Conservation (phyloP, 805 yeast genomes). For the Yarrowia sp. region DNA sequence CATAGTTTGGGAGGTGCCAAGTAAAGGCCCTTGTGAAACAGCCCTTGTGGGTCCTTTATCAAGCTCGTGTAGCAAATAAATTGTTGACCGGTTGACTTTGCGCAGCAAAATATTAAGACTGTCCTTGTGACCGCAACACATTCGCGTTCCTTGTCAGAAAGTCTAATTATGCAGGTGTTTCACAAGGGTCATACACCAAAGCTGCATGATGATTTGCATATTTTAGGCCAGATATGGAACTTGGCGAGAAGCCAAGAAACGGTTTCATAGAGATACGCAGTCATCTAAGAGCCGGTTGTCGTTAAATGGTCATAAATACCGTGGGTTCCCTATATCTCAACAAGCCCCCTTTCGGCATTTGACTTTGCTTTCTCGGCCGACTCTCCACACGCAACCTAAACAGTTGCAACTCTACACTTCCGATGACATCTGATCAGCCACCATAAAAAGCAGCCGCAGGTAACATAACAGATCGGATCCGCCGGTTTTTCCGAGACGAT, state of each 20-base stretch:
- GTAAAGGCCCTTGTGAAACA: too few species aligned
- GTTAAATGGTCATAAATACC: too few species aligned
- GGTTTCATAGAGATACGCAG: neutral
- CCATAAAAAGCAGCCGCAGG: slow-evolving; percentile 21
- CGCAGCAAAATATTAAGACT: too few species aligned
- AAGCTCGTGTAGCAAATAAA: too few species aligned
- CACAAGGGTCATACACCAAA: neutral
- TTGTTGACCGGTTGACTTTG: too few species aligned
- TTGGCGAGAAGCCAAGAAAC: neutral
- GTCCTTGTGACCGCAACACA: neutral
- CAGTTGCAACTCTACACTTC: neutral
- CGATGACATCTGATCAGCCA: slow-evolving; percentile 24
- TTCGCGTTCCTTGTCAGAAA: neutral
- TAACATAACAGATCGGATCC: slow-evolving; percentile 5
- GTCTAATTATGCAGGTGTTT: slow-evolving; percentile 3
- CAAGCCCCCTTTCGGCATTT: neutral
- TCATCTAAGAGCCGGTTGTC: too few species aligned
- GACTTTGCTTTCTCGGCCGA: slow-evolving; percentile 7
- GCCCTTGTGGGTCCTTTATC: too few species aligned
- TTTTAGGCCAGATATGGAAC: neutral
- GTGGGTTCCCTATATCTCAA: neutral
- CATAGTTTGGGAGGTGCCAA: too few species aligned
- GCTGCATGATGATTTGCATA: slow-evolving; percentile 3
- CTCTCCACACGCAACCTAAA: slow-evolving; percentile 18
- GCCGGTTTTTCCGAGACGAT: neutral